Evolutionary conservation across 2,329 filamentous ascomycete genomes (phyloP), one percentile per base, ranked within the genome.

Genomic region (Rasamsonia emersonii): DNA sequence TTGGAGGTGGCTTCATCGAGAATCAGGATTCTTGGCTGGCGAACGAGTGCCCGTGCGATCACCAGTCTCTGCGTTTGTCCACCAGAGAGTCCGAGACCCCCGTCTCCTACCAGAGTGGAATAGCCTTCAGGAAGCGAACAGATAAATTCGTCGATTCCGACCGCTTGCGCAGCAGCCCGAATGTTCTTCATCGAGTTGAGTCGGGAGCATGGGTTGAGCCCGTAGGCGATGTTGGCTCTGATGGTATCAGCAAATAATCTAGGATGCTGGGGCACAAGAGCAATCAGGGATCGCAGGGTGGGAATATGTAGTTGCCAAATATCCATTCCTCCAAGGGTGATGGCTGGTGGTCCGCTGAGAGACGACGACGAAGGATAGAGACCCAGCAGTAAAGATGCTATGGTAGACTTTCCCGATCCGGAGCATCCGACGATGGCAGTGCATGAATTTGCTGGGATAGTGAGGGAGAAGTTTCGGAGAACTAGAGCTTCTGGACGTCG

Each of bases 321-420:
- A 3, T 81, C 66, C 2, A 70, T 53, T 0, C 68, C 70, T 1
- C 67, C 71, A 1, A 64, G 43, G 15, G 51, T 54, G 43, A 86
- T 77, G 0, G 70, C 56, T 3, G 51, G 42, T n/a, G 36, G 20
- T n/a, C 32, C 40, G 15, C 30, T 17, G 17, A 29, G 30, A n/a
- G 50, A 46, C 2, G 45, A 32, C 3, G 49, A 45, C 2, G 56
- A 43, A 32, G 65, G 56, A 48, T 91, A 86, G 0, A 95, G 66
- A 1, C 80, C 75, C 3, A 93, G 61, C 0, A 96, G 65, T 0
- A 96, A 62, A 0, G 81, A 74, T 1, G 81, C 71, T 20, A 95
- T 68, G 0, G 89, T 95, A 9, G 82, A 88, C 60, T 98, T 96
- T 1, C 91, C 89, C n/a, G 81, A 84, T 0, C 91, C 89, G 0